These are phyloP conservation scores for Suillus weaverae DNA, from an alignment of 768 basidiomycete species.

Conservation along the genomic window DNA sequence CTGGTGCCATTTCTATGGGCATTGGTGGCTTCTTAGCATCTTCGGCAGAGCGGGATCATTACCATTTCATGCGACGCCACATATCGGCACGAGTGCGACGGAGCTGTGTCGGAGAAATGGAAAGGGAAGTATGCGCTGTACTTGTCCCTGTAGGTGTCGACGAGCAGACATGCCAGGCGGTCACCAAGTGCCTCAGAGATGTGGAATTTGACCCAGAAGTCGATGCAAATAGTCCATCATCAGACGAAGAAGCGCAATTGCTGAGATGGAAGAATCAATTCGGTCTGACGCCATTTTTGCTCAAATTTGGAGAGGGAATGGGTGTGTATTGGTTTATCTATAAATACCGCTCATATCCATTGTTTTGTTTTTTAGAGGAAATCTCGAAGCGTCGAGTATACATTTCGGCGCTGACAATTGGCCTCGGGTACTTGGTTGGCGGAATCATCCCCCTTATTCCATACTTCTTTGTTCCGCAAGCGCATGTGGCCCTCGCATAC, in stretches of 20 bases:
- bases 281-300: constrained; percentile 88
- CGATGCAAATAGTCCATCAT: constrained; percentile 16
- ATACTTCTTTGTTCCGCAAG: constrained; percentile 83
- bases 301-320: constrained; percentile 94
- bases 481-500: constrained; percentile 67
- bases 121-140: constrained; percentile 88
- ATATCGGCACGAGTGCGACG: constrained; percentile 79
- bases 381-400: constrained; percentile 83
- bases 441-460: constrained; percentile 91
- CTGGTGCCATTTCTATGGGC: constrained; percentile 97
- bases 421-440: constrained; percentile 89
- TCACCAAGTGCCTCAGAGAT: constrained; percentile 75
- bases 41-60: constrained; percentile 95
- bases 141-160: constrained; percentile 90
- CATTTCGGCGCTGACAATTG: constrained; percentile 92
- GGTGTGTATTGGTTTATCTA: constrained; percentile 45
- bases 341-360: neutral
- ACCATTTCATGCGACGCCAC: constrained; percentile 72
- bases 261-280: constrained; percentile 74
- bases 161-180: constrained; percentile 71
- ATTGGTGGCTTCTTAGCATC: constrained; percentile 97
- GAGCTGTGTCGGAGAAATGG: constrained; percentile 93
- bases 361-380: constrained; percentile 59
- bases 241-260: constrained; percentile 56
- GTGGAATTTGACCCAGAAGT: constrained; percentile 51